A percentile compares a stretch with the other conserved stretches of the same genome.
Evolutionary conservation across 1,284 basidiomycete genomes (phyloP).

Genomic region (Amylostereum areolatum): DNA sequence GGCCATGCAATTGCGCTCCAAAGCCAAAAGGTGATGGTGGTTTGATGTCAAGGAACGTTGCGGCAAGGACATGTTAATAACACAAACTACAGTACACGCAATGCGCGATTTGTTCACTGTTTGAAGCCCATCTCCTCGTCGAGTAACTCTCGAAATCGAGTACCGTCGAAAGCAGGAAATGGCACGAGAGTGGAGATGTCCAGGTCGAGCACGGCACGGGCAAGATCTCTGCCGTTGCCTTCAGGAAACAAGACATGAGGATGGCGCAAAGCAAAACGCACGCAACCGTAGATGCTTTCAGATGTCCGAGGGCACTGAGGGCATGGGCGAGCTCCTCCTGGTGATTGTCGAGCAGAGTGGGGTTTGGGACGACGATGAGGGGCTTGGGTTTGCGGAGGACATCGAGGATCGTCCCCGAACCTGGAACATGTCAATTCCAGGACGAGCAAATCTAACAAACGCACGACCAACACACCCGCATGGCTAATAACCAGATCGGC

Average conservation of each 20-base stretch:
- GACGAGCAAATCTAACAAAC: background rate
- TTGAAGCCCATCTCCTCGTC: constrained; percentile 72
- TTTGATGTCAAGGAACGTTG: background rate
- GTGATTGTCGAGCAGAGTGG: constrained; percentile 87
- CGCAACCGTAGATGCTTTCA: constrained; percentile 56
- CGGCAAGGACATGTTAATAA: constrained; percentile 3
- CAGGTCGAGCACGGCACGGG: constrained; percentile 43
- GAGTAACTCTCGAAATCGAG: constrained; percentile 56
- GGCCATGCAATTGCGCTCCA: constrained; percentile 4
- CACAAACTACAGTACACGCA: constrained; percentile 4
- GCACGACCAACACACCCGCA: constrained; percentile 59
- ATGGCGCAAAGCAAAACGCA: constrained; percentile 20
- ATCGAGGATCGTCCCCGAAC: constrained; percentile 92
- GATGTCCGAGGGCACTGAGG: constrained; percentile 56
- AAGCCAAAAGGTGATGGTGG: background rate
- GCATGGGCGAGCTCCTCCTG: constrained; percentile 84
- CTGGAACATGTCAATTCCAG: constrained; percentile 34
- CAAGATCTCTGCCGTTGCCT: constrained; percentile 40
- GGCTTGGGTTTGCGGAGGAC: constrained; percentile 71
- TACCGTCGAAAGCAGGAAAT: constrained; percentile 63
- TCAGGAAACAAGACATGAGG: constrained; percentile 1
- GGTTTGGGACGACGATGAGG: constrained; percentile 87
- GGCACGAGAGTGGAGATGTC: constrained; percentile 40
- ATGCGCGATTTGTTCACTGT: constrained; percentile 4
- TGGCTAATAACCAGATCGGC: constrained; percentile 87